Percentiles rank a stretch among this genome's conserved stretches.
phyloP scores from a whole-genome alignment of 495 filamentous ascomycete genomes.

The Aspergillus bertholletiae region DNA sequence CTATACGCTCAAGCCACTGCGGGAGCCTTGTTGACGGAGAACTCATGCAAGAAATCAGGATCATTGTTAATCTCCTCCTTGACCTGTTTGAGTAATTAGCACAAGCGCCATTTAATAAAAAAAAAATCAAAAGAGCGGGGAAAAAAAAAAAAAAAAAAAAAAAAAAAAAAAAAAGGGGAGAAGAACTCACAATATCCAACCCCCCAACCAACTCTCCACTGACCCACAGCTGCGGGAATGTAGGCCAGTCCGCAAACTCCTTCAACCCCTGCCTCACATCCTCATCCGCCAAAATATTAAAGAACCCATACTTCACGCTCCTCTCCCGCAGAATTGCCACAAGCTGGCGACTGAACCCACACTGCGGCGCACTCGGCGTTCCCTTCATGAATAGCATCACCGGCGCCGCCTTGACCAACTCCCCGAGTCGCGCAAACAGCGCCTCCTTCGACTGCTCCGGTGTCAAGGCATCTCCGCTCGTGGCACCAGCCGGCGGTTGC shows the following conservation, averaged over 20 bases:
- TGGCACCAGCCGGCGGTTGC: conserved; percentile 39
- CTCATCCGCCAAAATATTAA: conserved; percentile 97
- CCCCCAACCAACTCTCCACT: conserved; percentile 83
- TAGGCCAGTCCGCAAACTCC: conserved; percentile 94
- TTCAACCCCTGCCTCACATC: conserved; percentile 96
- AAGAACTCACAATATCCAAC: conserved; percentile 93
- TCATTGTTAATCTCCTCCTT: conserved; percentile 73
- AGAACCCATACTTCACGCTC: conserved; percentile 94
- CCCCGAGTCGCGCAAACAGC: conserved; percentile 67
- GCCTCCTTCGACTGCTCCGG: conserved; percentile 69
- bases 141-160: background rate
- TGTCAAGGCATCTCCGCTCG: conserved; percentile 30
- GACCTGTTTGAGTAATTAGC: conserved; percentile 52
- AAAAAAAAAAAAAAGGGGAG: conserved; percentile 1
- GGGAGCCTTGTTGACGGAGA: conserved; percentile 43
- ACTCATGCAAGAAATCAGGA: conserved; percentile 72
- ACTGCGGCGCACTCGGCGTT: conserved; percentile 86
- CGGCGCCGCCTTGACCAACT: conserved; percentile 87
- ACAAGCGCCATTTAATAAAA: conserved; percentile 1
- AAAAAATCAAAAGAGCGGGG: background rate
- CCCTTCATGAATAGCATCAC: conserved; percentile 92
- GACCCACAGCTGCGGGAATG: conserved; percentile 88
- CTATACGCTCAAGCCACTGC: conserved; percentile 13
- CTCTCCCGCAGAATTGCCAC: conserved; percentile 82
- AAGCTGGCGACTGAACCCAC: conserved; percentile 88